Conservation (phyloP, 2,329 filamentous ascomycete genomes). For the Penicillium sp. region DNA sequence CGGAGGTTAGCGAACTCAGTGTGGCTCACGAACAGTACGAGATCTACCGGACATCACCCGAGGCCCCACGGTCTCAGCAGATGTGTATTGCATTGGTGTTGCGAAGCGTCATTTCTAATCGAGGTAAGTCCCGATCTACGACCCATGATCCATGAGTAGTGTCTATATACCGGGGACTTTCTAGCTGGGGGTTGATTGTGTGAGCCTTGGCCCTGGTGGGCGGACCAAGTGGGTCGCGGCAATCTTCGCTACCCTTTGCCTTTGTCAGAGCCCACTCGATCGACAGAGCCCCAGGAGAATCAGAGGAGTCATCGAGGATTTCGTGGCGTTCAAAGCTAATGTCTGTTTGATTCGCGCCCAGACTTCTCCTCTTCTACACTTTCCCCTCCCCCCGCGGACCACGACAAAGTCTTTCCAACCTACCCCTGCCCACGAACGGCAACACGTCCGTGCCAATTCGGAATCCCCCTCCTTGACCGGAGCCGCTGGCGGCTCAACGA, state of each 20-base stretch:
- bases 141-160: neutral
- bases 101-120: constrained; percentile 64
- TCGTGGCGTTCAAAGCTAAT: constrained; percentile 19
- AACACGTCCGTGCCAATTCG: constrained; percentile 69
- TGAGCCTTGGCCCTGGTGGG: constrained; percentile 13
- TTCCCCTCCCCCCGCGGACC: constrained; percentile 49
- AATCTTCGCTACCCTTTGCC: constrained; percentile 29
- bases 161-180: neutral
- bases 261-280: constrained; percentile 20
- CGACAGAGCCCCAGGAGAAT: constrained; percentile 15
- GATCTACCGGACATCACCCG: constrained; percentile 70
- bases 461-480: constrained; percentile 56
- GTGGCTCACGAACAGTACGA: constrained; percentile 68
- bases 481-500: constrained; percentile 42
- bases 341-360: constrained; percentile 5
- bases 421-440: constrained; percentile 52
- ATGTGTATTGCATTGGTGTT: constrained; percentile 74
- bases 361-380: constrained; percentile 11
- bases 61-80: constrained; percentile 68
- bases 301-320: constrained; percentile 5
- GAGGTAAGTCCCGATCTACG: constrained; percentile 31
- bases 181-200: neutral
- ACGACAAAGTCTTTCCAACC: constrained; percentile 60
- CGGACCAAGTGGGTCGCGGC: constrained; percentile 29
- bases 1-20: constrained; percentile 68